These are phyloP conservation scores for Acacia crassicarpa DNA, from an alignment of 306 rosid species.

Conservation along the genomic window DNA sequence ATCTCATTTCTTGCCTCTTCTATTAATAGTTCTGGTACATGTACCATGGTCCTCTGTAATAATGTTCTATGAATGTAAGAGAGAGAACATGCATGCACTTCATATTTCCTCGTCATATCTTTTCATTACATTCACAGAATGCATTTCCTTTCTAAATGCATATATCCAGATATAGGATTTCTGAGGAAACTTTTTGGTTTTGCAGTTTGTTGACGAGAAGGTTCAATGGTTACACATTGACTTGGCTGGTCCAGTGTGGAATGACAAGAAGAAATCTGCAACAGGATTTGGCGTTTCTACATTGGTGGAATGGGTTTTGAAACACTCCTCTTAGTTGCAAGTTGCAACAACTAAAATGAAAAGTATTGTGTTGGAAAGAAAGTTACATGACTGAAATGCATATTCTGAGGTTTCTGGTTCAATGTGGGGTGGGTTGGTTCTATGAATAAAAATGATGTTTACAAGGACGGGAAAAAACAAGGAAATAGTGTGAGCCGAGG, in stretches of 20 bases:
- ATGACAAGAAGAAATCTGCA: constrained; percentile 76
- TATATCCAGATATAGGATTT: neutral
- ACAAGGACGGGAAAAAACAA: neutral
- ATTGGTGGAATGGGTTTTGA: constrained; percentile 89
- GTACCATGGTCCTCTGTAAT: neutral
- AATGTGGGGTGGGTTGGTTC: neutral
- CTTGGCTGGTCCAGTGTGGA: constrained; percentile 95
- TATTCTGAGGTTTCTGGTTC: constrained; percentile 27
- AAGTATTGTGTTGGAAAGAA: neutral
- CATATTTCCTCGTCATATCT: neutral
- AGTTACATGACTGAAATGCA: neutral
- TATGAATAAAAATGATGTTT: constrained; percentile 4
- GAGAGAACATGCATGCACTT: neutral
- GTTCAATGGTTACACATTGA: constrained; percentile 97
- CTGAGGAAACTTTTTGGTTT: constrained; percentile 31
- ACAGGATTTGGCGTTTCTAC: constrained; percentile 94
- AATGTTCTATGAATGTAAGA: neutral
- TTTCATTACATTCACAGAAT: neutral
- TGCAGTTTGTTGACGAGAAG: constrained; percentile 95
- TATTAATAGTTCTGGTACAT: neutral
- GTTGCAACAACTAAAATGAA: neutral
- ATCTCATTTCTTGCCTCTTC: neutral
- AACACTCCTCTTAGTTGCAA: constrained; percentile 57
- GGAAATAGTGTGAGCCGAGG: neutral
- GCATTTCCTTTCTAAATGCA: neutral